A percentile compares a stretch with the other conserved stretches of the same genome.
Evolutionary conservation across 768 basidiomycete genomes (phyloP).

Genomic region (Royoungia palumana): DNA sequence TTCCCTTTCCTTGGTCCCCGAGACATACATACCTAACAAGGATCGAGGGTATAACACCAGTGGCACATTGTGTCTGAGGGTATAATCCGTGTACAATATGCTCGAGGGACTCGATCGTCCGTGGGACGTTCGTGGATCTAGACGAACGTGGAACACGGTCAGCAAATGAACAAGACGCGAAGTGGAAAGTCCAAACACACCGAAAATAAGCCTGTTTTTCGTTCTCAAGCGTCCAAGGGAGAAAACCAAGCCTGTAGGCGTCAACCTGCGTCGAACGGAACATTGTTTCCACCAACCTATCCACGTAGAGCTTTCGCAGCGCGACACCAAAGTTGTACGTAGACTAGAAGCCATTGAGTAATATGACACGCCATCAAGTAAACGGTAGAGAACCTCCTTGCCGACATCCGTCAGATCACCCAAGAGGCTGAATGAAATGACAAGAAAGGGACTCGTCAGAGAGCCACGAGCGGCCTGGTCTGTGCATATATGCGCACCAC

Average conservation of each 20-base stretch:
- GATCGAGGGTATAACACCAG: conserved; percentile 46
- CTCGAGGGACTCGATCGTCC: conserved; percentile 72
- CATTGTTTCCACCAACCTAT: conserved; percentile 43
- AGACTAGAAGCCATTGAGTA: conserved; percentile 40
- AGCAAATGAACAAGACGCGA: not conserved
- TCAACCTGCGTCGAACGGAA: not conserved
- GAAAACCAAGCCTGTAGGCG: conserved; percentile 54
- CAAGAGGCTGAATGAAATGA: conserved; percentile 46
- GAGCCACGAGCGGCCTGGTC: not conserved
- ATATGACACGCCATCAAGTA: not conserved
- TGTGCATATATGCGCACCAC: conserved; percentile 46
- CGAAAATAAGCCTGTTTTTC: conserved; percentile 55
- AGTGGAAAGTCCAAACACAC: conserved; percentile 23
- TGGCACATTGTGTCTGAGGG: conserved; percentile 47
- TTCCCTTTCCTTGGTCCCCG: not conserved
- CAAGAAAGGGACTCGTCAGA: not conserved
- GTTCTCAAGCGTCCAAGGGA: conserved; percentile 50
- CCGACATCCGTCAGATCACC: conserved; percentile 55
- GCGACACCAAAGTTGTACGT: conserved; percentile 61
- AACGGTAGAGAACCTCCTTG: conserved; percentile 44
- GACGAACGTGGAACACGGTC: not conserved
- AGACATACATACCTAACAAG: conserved; percentile 49
- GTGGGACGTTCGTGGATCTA: conserved; percentile 72
- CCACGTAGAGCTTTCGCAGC: conserved; percentile 62
- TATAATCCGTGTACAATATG: conserved; percentile 75